Evolutionary conservation across 139 green algal genomes (phyloP).

Genomic region (Picocystis salinarum): DNA sequence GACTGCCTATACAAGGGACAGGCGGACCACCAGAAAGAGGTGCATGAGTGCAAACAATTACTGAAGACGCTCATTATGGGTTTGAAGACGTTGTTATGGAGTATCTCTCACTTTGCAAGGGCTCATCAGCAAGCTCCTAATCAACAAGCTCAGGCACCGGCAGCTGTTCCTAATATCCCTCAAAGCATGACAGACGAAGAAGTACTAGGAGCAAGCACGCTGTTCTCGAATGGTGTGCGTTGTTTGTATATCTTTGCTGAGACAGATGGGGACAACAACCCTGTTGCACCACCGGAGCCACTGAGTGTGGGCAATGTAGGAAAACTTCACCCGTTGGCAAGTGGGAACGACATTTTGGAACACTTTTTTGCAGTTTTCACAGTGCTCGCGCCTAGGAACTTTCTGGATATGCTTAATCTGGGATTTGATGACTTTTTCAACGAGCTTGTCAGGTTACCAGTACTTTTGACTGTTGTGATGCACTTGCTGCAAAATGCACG

Average conservation of each 20-base stretch:
- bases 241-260: conserved; percentile 24
- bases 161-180: conserved; percentile 1
- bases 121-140: neutral
- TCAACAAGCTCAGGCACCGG: conserved; percentile 2
- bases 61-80: conserved; percentile 25
- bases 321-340: neutral
- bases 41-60: conserved; percentile 32
- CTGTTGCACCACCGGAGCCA: neutral
- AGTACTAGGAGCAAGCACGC: too few relatives aligned
- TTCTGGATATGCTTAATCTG: conserved; percentile 60
- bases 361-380: conserved; percentile 61
- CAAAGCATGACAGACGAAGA: conserved; percentile 13
- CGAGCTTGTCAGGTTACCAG: too few relatives aligned
- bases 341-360: conserved; percentile 32
- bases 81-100: conserved; percentile 6
- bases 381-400: conserved; percentile 59
- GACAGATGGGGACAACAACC: conserved; percentile 17
- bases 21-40: conserved; percentile 39
- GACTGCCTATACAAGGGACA: conserved; percentile 6
- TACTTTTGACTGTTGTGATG: too few relatives aligned
- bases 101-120: neutral
- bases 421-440: too few relatives aligned
- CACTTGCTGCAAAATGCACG: too few relatives aligned
- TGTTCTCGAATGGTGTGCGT: conserved; percentile 20
- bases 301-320: neutral